phyloP scores from a whole-genome alignment of 768 basidiomycete species.

The Boletales sp. region DNA sequence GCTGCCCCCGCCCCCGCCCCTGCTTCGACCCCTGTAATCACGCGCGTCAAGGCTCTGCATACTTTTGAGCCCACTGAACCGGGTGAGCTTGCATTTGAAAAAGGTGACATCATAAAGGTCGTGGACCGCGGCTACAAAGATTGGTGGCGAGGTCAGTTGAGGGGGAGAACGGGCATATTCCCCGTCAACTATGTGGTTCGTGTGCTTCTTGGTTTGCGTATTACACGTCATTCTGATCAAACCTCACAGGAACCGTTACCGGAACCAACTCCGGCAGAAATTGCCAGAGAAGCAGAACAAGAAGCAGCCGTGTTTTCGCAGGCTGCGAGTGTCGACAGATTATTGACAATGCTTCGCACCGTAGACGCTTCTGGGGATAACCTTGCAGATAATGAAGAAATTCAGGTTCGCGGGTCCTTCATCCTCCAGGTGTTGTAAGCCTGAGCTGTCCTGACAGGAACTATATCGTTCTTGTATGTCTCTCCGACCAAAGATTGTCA shows the following conservation, averaged over 20 bases:
- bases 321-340: constrained; percentile 77
- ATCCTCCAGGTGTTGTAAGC: constrained; percentile 2
- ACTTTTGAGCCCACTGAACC: constrained; percentile 83
- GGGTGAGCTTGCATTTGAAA: constrained; percentile 88
- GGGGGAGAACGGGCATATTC: constrained; percentile 90
- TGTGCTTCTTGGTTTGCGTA: constrained; percentile 12
- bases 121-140: constrained; percentile 92
- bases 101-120: constrained; percentile 92
- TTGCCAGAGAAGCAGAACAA: constrained; percentile 78
- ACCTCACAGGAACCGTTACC: constrained; percentile 70
- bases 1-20: constrained; percentile 14
- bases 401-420: constrained; percentile 50
- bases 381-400: constrained; percentile 87
- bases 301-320: constrained; percentile 88
- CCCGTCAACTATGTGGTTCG: constrained; percentile 94
- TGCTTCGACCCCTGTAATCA: constrained; percentile 44
- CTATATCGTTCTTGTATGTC: constrained; percentile 88
- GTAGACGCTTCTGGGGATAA: constrained; percentile 78
- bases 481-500: constrained; percentile 90
- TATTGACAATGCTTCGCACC: constrained; percentile 69
- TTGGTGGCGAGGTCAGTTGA: constrained; percentile 95
- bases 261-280: constrained; percentile 72
- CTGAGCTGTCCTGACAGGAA: constrained; percentile 48
- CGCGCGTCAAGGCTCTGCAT: constrained; percentile 85
- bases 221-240: neutral